Conservation (phyloP, 495 filamentous ascomycete species). For the Copromyces sp. region DNA sequence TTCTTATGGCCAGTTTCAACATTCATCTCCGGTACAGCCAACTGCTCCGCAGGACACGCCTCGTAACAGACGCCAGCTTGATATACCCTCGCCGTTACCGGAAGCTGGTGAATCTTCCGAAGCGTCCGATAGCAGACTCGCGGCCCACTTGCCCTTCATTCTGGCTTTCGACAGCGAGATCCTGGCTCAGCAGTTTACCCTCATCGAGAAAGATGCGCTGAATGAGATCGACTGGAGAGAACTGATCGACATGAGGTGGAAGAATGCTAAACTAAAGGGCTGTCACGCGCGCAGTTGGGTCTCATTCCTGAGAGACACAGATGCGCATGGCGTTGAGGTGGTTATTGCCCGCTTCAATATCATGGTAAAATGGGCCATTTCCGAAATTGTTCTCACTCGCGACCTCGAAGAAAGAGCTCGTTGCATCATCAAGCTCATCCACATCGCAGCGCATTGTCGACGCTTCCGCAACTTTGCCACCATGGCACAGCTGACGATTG, state of each 20-base stretch:
- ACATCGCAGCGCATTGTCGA: constrained; percentile 78
- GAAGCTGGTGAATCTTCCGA: background rate
- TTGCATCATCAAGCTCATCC: constrained; percentile 83
- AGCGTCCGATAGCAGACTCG: constrained; percentile 15
- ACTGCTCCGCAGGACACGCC: constrained; percentile 30
- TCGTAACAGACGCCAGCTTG: constrained; percentile 23
- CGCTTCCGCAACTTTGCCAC: constrained; percentile 91
- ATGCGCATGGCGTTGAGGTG: constrained; percentile 84
- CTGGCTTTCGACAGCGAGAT: constrained; percentile 83
- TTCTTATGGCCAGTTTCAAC: constrained; percentile 13
- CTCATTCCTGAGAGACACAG: constrained; percentile 73
- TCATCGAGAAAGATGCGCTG: constrained; percentile 92
- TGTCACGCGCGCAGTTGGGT: constrained; percentile 72
- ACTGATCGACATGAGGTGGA: constrained; percentile 89
- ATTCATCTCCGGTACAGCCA: constrained; percentile 24
- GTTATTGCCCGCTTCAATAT: constrained; percentile 95
- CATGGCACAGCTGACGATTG: constrained; percentile 89
- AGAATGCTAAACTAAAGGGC: constrained; percentile 49
- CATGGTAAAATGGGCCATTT: constrained; percentile 94
- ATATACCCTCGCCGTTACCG: constrained; percentile 18
- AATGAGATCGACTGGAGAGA: constrained; percentile 98
- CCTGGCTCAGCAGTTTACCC: constrained; percentile 86
- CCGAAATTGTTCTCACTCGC: constrained; percentile 78
- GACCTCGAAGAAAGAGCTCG: constrained; percentile 72
- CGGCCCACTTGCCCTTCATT: constrained; percentile 77